Evolutionary conservation across 768 basidiomycete genomes (phyloP).

Genomic region (Mrakia hoshinonis): DNA sequence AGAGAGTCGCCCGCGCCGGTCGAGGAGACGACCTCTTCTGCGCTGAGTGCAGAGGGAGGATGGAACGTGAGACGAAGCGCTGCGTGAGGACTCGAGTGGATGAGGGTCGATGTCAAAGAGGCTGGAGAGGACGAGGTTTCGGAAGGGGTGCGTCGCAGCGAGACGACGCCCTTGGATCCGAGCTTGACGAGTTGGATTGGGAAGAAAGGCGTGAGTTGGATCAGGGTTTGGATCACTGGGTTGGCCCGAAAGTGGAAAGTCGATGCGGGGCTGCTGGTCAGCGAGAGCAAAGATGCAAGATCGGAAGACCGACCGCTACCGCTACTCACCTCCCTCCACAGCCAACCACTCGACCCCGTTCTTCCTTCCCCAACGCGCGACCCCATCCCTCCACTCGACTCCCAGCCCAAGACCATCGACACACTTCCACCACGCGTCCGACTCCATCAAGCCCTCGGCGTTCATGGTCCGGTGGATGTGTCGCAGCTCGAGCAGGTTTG

Average conservation of each 20-base stretch:
- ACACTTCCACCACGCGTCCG: conserved; percentile 56
- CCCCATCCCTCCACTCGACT: conserved; percentile 50
- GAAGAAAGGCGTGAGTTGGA: conserved; percentile 76
- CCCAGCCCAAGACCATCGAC: conserved; percentile 61
- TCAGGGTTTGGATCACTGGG: conserved; percentile 62
- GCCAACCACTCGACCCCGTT: conserved; percentile 45
- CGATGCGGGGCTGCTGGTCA: no score
- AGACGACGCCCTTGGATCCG: conserved; percentile 49
- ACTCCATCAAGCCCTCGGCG: conserved; percentile 46
- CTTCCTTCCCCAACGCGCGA: conserved; percentile 54
- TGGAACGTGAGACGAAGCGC: conserved; percentile 62
- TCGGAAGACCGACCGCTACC: no score
- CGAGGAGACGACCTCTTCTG: conserved; percentile 53
- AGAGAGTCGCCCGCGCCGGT: conserved; percentile 91
- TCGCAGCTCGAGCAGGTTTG: conserved; percentile 71
- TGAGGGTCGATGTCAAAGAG: conserved; percentile 16
- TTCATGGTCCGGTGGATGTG: conserved; percentile 39
- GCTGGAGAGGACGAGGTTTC: conserved; percentile 27
- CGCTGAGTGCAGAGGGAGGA: conserved; percentile 48
- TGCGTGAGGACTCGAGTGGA: conserved; percentile 31
- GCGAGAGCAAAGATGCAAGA: no score
- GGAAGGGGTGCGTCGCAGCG: not conserved
- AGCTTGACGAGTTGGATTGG: conserved; percentile 77
- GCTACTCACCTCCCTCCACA: conserved; percentile 48
- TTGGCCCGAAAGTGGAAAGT: no score